phyloP scores from a whole-genome alignment of 108 stramenopile species.

The Skeletonema grethae region DNA sequence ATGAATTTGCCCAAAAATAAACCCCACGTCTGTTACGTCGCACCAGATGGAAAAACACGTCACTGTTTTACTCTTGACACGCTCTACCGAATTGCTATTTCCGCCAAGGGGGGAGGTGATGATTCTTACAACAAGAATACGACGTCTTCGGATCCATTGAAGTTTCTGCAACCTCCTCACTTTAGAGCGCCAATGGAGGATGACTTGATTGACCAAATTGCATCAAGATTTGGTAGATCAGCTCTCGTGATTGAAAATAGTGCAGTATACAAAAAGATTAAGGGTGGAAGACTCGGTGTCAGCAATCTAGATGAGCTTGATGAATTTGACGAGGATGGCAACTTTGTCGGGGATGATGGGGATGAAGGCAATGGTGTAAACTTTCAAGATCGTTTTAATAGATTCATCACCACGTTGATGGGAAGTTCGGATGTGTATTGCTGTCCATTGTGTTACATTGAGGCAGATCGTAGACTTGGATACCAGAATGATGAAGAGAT shows the following conservation, averaged over 20 bases:
- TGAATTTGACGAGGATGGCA: constrained; percentile 44
- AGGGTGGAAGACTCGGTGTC: constrained; percentile 3
- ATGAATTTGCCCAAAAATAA: constrained; percentile 50
- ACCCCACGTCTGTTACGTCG: constrained; percentile 72
- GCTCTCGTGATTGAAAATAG: constrained; percentile 68
- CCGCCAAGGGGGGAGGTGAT: constrained; percentile 32
- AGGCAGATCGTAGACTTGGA: constrained; percentile 51
- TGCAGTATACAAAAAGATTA: constrained; percentile 54
- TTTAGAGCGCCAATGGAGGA: constrained; percentile 80
- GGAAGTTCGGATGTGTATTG: constrained; percentile 72
- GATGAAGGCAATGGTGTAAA: constrained; percentile 5
- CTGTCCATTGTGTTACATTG: constrained; percentile 79
- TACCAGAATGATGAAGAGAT: constrained; percentile 27
- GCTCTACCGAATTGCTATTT: constrained; percentile 70
- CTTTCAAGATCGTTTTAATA: constrained; percentile 55
- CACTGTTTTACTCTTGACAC: constrained; percentile 86
- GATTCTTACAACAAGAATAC: neutral
- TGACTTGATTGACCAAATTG: constrained; percentile 82
- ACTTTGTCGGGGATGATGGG: constrained; percentile 21
- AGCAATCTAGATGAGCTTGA: constrained; percentile 28
- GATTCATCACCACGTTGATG: constrained; percentile 65
- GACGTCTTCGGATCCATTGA: constrained; percentile 12
- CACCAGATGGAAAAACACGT: constrained; percentile 61
- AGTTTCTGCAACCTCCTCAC: constrained; percentile 82
- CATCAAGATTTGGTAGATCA: constrained; percentile 69